These are phyloP conservation scores for Quercus mongolica DNA, from an alignment of 306 rosid species.

Conservation along the genomic window DNA sequence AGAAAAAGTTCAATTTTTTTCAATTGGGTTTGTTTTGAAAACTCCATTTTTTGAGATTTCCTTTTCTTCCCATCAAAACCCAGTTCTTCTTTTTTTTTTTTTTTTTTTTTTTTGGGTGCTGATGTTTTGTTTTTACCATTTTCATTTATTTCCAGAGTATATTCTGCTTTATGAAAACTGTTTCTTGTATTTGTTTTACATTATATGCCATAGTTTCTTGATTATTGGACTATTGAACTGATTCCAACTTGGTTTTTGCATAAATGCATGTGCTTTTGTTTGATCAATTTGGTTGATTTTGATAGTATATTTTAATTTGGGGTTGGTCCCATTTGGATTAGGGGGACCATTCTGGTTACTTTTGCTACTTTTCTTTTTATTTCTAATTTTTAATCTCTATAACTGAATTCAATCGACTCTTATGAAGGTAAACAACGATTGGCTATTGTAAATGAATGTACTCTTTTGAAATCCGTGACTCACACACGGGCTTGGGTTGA, in stretches of 20 bases:
- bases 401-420: constrained; percentile 37
- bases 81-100: neutral
- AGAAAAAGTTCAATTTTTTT: neutral
- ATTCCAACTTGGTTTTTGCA: constrained; percentile 17
- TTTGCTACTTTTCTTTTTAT: neutral
- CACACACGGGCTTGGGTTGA: constrained; percentile 52
- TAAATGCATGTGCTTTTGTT: constrained; percentile 7
- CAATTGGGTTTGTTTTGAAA: neutral
- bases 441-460: constrained; percentile 30
- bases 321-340: constrained; percentile 14
- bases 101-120: neutral
- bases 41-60: neutral
- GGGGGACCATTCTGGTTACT: constrained; percentile 19
- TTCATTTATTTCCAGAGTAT: neutral
- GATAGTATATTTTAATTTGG: constrained; percentile 19
- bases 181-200: neutral
- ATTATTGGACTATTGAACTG: neutral
- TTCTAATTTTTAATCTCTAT: neutral
- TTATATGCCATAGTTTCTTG: neutral
- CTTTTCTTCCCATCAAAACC: neutral
- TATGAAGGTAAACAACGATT: constrained; percentile 22
- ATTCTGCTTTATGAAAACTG: neutral
- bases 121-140: neutral
- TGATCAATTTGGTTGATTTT: constrained; percentile 15
- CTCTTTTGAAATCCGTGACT: constrained; percentile 45